These are phyloP conservation scores for Corrigiola litoralis DNA, from an alignment of 179 eudicot species.

Conservation along the genomic window DNA sequence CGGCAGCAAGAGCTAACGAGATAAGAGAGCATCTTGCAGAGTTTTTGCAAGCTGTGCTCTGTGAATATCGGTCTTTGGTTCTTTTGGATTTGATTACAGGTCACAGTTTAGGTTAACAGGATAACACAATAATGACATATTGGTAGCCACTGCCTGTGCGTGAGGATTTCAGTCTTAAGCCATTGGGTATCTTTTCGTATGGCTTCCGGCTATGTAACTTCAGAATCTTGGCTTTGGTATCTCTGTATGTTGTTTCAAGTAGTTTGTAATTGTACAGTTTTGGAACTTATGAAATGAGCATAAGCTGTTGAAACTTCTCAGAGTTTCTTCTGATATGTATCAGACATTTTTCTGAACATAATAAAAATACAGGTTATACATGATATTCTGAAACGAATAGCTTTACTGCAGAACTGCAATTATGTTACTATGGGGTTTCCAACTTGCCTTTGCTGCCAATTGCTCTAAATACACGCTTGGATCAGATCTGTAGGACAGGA, in stretches of 20 bases:
- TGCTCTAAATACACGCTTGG: no score
- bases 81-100: not conserved
- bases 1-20: conserved; percentile 9
- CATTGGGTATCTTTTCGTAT: conserved; percentile 13
- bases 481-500: no score
- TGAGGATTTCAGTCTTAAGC: conserved; percentile 18
- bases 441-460: no score
- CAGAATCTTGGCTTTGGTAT: conserved; percentile 20
- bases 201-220: conserved; percentile 21
- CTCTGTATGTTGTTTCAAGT: conserved; percentile 13
- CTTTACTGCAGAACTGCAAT: no score
- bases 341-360: no score
- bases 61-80: conserved; percentile 18
- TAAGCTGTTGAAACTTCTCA: not conserved
- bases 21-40: not conserved
- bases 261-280: conserved; percentile 32
- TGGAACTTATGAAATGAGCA: conserved; percentile 22
- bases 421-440: no score
- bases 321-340: not conserved
- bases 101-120: conserved; percentile 22
- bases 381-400: no score
- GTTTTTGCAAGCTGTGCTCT: conserved; percentile 14
- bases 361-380: no score
- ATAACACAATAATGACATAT: conserved; percentile 18
- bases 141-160: not conserved